phyloP scores from a whole-genome alignment of 164 flowering plant species.

The Hamamelis virginiana region DNA sequence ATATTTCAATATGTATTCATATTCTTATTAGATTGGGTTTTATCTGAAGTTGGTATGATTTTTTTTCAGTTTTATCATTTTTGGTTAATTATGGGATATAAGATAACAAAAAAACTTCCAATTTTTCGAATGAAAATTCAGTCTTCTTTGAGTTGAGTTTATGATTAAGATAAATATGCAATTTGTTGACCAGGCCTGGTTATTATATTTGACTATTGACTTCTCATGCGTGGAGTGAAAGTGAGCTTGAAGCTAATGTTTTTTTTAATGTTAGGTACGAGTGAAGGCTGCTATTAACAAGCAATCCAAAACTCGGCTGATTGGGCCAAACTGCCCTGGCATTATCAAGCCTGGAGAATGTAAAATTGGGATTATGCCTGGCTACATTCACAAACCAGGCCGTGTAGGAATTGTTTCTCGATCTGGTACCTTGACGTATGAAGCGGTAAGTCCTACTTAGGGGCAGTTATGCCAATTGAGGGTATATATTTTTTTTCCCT shows the following conservation, averaged over 20 bases:
- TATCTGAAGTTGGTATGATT: no score
- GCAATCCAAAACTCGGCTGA: conserved; percentile 86
- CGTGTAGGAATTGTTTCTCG: conserved; percentile 96
- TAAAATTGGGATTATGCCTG: conserved; percentile 99
- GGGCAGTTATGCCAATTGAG: neutral
- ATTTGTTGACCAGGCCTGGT: neutral
- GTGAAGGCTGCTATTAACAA: conserved; percentile 90
- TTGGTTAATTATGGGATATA: no score
- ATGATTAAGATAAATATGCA: neutral
- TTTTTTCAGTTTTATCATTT: no score
- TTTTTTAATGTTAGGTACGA: conserved; percentile 54
- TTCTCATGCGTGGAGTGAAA: neutral
- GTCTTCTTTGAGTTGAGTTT: neutral
- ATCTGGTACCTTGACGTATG: conserved; percentile 98
- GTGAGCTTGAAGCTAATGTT: conserved; percentile 5
- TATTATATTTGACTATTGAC: neutral
- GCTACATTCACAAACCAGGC: conserved; percentile 99
- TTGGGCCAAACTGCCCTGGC: conserved; percentile 99
- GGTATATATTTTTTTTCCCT: neutral
- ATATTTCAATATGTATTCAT: no score
- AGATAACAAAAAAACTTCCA: no score
- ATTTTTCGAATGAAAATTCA: no score
- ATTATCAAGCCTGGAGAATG: conserved; percentile 99
- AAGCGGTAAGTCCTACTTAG: conserved; percentile 67
- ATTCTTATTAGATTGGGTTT: no score